Percentiles rank a stretch among this genome's conserved stretches.
Conservation (phyloP, 306 rosid species). For the Coriaria nepalensis region DNA sequence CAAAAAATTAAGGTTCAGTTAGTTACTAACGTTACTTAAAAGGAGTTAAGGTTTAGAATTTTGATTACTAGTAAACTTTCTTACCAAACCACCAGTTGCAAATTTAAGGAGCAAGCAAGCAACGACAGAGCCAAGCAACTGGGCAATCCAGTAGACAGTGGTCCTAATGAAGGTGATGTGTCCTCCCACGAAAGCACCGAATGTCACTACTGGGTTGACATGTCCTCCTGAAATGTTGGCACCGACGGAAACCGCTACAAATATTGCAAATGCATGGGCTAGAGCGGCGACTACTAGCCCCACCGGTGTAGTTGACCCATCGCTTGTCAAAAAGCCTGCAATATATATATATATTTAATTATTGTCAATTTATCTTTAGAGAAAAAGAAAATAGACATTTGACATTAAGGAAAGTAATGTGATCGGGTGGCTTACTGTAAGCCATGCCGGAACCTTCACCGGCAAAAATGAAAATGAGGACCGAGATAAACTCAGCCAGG, state of each 20-base stretch:
- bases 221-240: slow-evolving; percentile 77
- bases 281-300: slow-evolving; percentile 56
- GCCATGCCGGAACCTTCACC: slow-evolving; percentile 74
- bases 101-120: slow-evolving; percentile 68
- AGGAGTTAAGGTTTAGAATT: neutral
- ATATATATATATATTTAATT: neutral
- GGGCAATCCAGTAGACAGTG: slow-evolving; percentile 69
- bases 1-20: neutral
- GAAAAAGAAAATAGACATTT: neutral
- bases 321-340: neutral
- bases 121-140: slow-evolving; percentile 62
- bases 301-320: slow-evolving; percentile 49
- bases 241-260: slow-evolving; percentile 59
- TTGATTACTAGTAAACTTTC: neutral
- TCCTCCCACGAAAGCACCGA: slow-evolving; percentile 69
- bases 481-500: slow-evolving; percentile 57
- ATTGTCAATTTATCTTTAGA: neutral
- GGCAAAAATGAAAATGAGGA: slow-evolving; percentile 60
- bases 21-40: neutral
- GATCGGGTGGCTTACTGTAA: slow-evolving; percentile 28
- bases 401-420: neutral
- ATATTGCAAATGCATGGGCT: slow-evolving; percentile 58
- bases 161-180: slow-evolving; percentile 47
- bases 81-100: slow-evolving; percentile 62
- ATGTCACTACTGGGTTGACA: slow-evolving; percentile 74